A percentile compares a stretch with the other conserved stretches of the same genome.
phyloP scores from a whole-genome alignment of 257 asterid genomes.

The Fraxinus americana region DNA sequence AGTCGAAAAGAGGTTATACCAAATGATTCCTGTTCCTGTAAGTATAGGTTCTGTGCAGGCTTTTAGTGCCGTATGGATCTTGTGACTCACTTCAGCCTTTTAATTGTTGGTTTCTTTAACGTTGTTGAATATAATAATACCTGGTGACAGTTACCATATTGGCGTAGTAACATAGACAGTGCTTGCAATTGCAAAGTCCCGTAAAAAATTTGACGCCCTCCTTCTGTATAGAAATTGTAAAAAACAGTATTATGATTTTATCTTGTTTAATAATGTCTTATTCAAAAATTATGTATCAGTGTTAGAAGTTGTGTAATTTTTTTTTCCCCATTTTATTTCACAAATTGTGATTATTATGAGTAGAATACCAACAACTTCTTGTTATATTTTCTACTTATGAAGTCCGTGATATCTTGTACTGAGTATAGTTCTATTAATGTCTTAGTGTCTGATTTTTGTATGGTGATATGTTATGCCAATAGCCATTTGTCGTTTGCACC shows the following conservation, averaged over 20 bases:
- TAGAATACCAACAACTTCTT: neutral
- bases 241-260: neutral
- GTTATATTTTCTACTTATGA: neutral
- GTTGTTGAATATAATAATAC: neutral
- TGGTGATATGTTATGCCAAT: neutral
- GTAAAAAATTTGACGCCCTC: neutral
- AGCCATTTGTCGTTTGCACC: neutral
- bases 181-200: neutral
- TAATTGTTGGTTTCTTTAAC: neutral
- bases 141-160: neutral
- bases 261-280: neutral
- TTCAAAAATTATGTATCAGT: neutral
- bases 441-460: neutral
- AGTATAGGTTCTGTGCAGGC: slow-evolving; percentile 32
- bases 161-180: neutral
- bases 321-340: neutral
- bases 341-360: neutral
- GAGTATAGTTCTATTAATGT: neutral
- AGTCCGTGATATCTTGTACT: neutral
- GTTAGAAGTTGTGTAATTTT: neutral
- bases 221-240: neutral
- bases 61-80: slow-evolving; percentile 4
- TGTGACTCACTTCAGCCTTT: neutral
- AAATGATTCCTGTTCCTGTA: slow-evolving; percentile 79
- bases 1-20: slow-evolving; percentile 82